These are phyloP conservation scores for Fusarium agapanthi DNA, from an alignment of 2,329 filamentous ascomycete species.

Conservation along the genomic window DNA sequence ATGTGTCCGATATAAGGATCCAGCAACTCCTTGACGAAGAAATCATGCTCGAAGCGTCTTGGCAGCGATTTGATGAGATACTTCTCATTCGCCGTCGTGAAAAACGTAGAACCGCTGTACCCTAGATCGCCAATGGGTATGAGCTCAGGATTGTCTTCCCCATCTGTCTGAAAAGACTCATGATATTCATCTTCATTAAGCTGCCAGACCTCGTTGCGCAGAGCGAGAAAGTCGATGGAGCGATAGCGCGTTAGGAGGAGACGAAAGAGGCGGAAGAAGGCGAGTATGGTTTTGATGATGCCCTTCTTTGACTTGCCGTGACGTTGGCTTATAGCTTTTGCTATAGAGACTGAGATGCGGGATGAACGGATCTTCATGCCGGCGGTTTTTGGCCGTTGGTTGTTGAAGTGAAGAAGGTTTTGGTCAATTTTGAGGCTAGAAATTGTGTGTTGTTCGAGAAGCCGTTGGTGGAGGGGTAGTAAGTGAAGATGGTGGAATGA, in stretches of 20 bases:
- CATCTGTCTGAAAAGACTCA: slow-evolving; percentile 46
- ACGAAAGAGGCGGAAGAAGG: slow-evolving; percentile 48
- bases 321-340: slow-evolving; percentile 62
- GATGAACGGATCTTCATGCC: slow-evolving; percentile 47
- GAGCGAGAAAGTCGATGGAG: slow-evolving; percentile 42
- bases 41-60: slow-evolving; percentile 73
- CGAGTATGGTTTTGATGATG: slow-evolving; percentile 44
- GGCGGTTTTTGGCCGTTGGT: neutral
- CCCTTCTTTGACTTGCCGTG: slow-evolving; percentile 32
- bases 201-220: slow-evolving; percentile 45
- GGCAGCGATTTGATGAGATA: slow-evolving; percentile 78
- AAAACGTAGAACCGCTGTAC: slow-evolving; percentile 81
- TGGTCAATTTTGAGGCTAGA: slow-evolving; percentile 1
- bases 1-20: slow-evolving; percentile 72
- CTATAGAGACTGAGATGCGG: slow-evolving; percentile 65
- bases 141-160: slow-evolving; percentile 50
- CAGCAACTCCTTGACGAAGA: slow-evolving; percentile 74
- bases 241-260: slow-evolving; percentile 43
- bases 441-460: slow-evolving; percentile 7
- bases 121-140: slow-evolving; percentile 73
- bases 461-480: neutral
- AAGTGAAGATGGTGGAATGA: neutral
- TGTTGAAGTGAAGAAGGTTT: neutral
- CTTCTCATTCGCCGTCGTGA: slow-evolving; percentile 70
- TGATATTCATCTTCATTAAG: slow-evolving; percentile 51